Percentiles rank a stretch among this genome's conserved stretches.
phyloP scores from a whole-genome alignment of 257 asterid genomes.

The Scutellaria minor region DNA sequence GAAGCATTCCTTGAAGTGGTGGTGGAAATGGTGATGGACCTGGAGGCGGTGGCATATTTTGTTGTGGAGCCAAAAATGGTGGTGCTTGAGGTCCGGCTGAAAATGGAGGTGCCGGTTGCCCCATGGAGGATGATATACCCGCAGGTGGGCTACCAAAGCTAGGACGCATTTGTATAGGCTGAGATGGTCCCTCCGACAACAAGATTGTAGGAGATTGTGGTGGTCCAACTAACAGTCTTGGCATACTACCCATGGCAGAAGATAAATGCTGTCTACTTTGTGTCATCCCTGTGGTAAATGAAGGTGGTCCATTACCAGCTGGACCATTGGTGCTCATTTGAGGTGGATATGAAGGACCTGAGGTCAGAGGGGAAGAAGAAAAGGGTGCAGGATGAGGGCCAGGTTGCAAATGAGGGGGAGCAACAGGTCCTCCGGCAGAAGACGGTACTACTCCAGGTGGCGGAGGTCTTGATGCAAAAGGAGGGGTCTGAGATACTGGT shows the following conservation, averaged over 20 bases:
- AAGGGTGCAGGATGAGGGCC: slow-evolving; percentile 64
- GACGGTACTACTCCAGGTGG: slow-evolving; percentile 68
- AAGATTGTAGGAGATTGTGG: slow-evolving; percentile 52
- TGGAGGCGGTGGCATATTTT: slow-evolving; percentile 54
- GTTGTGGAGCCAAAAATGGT: slow-evolving; percentile 59
- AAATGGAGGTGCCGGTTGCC: slow-evolving; percentile 54
- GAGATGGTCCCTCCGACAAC: slow-evolving; percentile 53
- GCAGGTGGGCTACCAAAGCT: slow-evolving; percentile 72
- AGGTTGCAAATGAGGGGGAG: slow-evolving; percentile 41
- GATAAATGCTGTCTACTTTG: slow-evolving; percentile 64
- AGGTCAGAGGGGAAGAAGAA: slow-evolving; percentile 45
- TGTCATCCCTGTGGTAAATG: slow-evolving; percentile 49
- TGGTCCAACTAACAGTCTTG: slow-evolving; percentile 61
- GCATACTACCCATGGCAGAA: slow-evolving; percentile 52
- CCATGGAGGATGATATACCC: slow-evolving; percentile 52
- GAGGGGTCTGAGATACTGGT: slow-evolving; percentile 61
- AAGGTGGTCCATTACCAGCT: slow-evolving; percentile 65
- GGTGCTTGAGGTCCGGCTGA: slow-evolving; percentile 25
- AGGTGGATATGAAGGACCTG: slow-evolving; percentile 54
- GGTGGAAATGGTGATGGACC: slow-evolving; percentile 67
- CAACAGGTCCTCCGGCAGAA: slow-evolving; percentile 51
- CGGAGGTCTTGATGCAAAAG: slow-evolving; percentile 75
- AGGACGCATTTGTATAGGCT: slow-evolving; percentile 60
- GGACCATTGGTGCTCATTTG: slow-evolving; percentile 46
- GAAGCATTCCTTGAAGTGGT: slow-evolving; percentile 56